These are phyloP conservation scores for Macrolepiota dolichaula DNA, from an alignment of 768 basidiomycete species.

Conservation along the genomic window DNA sequence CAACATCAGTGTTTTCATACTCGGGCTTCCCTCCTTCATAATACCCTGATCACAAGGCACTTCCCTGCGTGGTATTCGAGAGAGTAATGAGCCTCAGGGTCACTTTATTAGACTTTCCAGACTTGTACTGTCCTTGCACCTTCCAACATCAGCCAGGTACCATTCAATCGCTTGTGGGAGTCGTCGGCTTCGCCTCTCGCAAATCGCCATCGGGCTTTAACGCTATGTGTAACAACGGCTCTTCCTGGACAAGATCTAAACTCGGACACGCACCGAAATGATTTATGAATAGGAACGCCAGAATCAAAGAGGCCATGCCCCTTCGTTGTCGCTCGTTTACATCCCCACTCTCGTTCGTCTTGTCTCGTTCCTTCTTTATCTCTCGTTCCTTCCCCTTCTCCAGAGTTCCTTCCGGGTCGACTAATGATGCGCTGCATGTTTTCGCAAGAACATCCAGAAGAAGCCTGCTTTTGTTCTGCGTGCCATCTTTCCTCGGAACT, in stretches of 20 bases:
- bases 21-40: background rate
- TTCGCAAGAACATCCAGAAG: constrained; percentile 9
- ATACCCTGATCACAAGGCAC: constrained; percentile 7
- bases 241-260: constrained; percentile 9
- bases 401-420: background rate
- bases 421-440: constrained; percentile 6
- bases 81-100: constrained; percentile 10
- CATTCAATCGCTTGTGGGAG: constrained; percentile 11
- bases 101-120: constrained; percentile 12
- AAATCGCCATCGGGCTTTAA: constrained; percentile 2
- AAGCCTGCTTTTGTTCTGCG: constrained; percentile 9
- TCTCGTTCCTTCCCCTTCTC: background rate
- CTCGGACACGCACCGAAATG: constrained; percentile 10
- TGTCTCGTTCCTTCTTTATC: background rate
- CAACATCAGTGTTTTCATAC: background rate
- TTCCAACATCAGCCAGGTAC: constrained; percentile 10
- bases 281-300: constrained; percentile 13
- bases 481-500: constrained; percentile 13
- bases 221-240: constrained; percentile 8
- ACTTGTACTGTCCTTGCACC: constrained; percentile 2
- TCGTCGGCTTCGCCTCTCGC: constrained; percentile 4
- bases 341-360: constrained; percentile 7
- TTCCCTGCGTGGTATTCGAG: background rate
- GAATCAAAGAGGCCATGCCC: constrained; percentile 10
- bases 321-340: constrained; percentile 12